A percentile compares a stretch with the other conserved stretches of the same genome.
Conservation (phyloP, 2,329 filamentous ascomycete species). For the Epichloe scottii region DNA sequence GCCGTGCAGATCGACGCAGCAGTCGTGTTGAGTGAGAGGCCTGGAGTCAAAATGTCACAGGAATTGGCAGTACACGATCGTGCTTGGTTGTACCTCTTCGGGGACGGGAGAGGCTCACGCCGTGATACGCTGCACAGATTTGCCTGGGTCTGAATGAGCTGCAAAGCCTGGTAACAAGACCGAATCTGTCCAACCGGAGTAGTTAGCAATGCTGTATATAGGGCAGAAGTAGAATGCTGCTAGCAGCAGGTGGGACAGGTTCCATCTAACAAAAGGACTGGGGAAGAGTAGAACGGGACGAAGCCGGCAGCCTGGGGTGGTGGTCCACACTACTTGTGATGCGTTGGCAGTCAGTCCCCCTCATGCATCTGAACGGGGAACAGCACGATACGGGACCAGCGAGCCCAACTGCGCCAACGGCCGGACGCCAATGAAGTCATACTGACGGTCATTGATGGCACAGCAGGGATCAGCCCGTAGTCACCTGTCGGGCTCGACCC, state of each 20-base stretch:
- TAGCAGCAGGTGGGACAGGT: constrained; percentile 7
- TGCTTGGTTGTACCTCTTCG: neutral
- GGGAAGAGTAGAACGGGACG: neutral
- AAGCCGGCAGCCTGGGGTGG: constrained; percentile 14
- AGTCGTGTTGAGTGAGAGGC: neutral
- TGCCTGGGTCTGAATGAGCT: constrained; percentile 13
- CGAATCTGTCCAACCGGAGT: constrained; percentile 22
- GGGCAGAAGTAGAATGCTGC: constrained; percentile 13
- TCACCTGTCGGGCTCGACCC: neutral
- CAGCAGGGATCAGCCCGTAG: neutral
- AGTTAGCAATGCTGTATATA: constrained; percentile 23
- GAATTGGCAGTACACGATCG: neutral
- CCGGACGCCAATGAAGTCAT: constrained; percentile 8
- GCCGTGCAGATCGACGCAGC: constrained; percentile 45
- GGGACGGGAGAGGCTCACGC: constrained; percentile 1
- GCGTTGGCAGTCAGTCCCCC: constrained; percentile 23
- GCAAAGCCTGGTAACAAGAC: constrained; percentile 12
- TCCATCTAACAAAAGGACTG: neutral
- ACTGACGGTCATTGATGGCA: constrained; percentile 6
- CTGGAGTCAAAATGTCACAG: neutral
- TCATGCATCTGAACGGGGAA: constrained; percentile 41
- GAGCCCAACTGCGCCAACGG: constrained; percentile 9
- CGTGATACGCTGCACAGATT: neutral
- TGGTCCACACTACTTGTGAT: constrained; percentile 21
- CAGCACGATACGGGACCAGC: constrained; percentile 25